Evolutionary conservation across 805 yeast species (phyloP).

Genomic region (Spathaspora passalidarum): DNA sequence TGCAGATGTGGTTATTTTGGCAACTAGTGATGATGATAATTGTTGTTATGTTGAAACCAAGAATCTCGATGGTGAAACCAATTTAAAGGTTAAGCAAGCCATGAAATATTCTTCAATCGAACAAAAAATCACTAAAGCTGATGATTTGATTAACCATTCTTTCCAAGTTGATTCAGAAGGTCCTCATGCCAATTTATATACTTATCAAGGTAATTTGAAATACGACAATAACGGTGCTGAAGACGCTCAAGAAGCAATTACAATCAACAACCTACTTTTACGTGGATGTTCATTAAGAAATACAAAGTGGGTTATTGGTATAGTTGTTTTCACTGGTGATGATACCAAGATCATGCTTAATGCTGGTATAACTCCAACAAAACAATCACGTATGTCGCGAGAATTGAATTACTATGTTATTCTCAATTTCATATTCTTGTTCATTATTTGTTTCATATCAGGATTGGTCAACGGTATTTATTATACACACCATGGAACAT

Average conservation of each 20-base stretch:
- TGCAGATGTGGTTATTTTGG: slow-evolving; percentile 65
- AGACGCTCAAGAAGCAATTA: slow-evolving; percentile 57
- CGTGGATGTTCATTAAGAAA: slow-evolving; percentile 80
- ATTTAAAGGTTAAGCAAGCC: slow-evolving; percentile 73
- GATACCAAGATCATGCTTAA: slow-evolving; percentile 82
- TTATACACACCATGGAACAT: slow-evolving; percentile 44
- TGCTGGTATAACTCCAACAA: slow-evolving; percentile 77
- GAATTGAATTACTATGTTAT: slow-evolving; percentile 71
- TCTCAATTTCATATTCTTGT: slow-evolving; percentile 62
- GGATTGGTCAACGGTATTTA: slow-evolving; percentile 71
- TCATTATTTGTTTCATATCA: slow-evolving; percentile 64
- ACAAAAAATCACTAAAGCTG: slow-evolving; percentile 37
- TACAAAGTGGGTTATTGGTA: slow-evolving; percentile 79
- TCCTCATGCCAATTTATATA: slow-evolving; percentile 74
- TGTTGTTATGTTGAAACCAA: slow-evolving; percentile 60
- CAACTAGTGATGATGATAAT: slow-evolving; percentile 69
- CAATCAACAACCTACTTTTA: slow-evolving; percentile 63
- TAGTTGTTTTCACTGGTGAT: slow-evolving; percentile 72
- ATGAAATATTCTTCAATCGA: slow-evolving; percentile 56
- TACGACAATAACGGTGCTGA: slow-evolving; percentile 15
- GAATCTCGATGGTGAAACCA: slow-evolving; percentile 50
- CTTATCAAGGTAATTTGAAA: slow-evolving; percentile 66
- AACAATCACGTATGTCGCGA: slow-evolving; percentile 67
- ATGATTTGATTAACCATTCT: slow-evolving; percentile 37
- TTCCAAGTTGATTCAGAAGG: slow-evolving; percentile 82